phyloP scores from a whole-genome alignment of 2,329 filamentous ascomycete genomes.

The Cercospora sesami region DNA sequence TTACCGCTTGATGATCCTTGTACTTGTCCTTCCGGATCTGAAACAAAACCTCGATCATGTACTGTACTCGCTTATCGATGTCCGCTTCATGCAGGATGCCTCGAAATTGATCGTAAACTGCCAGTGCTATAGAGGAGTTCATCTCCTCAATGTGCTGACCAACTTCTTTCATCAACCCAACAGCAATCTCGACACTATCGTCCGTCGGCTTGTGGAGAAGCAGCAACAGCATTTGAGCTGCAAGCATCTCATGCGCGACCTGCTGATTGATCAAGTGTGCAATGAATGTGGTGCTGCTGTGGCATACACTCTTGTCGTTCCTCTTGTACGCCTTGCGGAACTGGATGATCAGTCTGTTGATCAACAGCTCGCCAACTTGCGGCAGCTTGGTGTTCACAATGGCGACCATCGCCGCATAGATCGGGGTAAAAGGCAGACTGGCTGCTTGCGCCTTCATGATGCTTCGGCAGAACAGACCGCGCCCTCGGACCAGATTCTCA shows the following conservation, averaged over 20 bases:
- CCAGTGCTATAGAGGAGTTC: constrained; percentile 81
- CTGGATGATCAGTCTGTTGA: constrained; percentile 82
- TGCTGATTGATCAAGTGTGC: constrained; percentile 96
- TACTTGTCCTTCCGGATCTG: constrained; percentile 95
- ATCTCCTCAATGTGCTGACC: constrained; percentile 95
- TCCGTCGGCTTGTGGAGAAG: constrained; percentile 93
- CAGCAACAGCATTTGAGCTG: constrained; percentile 88
- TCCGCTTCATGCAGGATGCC: constrained; percentile 94
- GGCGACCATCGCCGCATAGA: constrained; percentile 92
- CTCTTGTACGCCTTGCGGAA: constrained; percentile 94
- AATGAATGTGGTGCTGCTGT: constrained; percentile 90
- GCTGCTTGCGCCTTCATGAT: constrained; percentile 99
- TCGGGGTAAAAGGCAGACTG: constrained; percentile 91
- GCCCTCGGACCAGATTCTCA: constrained; percentile 88
- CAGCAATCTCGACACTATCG: constrained; percentile 95
- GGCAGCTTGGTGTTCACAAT: constrained; percentile 98
- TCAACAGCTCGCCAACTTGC: constrained; percentile 85
- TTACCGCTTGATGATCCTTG: constrained; percentile 88
- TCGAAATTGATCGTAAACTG: constrained; percentile 93
- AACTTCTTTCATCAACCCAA: constrained; percentile 87
- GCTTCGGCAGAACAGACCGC: constrained; percentile 89
- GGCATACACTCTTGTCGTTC: constrained; percentile 94
- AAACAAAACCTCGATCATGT: constrained; percentile 98
- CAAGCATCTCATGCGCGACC: constrained; percentile 89
- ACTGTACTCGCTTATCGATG: constrained; percentile 97